Conservation (phyloP, 108 stramenopile species). For the Bacterosira constricta region DNA sequence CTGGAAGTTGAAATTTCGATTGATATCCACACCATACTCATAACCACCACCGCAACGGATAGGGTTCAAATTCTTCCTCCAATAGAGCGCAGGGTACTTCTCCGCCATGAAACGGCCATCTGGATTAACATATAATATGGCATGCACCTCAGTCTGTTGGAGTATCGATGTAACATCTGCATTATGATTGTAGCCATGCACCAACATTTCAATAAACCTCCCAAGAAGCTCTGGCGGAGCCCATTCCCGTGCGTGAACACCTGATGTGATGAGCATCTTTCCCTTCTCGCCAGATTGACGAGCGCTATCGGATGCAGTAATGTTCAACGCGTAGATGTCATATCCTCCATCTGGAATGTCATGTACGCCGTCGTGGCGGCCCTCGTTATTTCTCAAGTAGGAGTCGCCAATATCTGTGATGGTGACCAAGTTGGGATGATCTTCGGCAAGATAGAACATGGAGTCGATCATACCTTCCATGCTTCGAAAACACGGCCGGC, state of each 20-base stretch:
- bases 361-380: conserved; percentile 4
- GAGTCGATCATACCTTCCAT: conserved; percentile 28
- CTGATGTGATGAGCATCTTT: conserved; percentile 21
- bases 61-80: conserved; percentile 57
- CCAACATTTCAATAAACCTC: conserved; percentile 16
- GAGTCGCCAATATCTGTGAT: conserved; percentile 43
- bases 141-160: conserved; percentile 41
- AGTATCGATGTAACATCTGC: conserved; percentile 47
- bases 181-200: conserved; percentile 27
- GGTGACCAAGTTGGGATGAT: conserved; percentile 31
- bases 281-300: conserved; percentile 3
- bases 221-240: conserved; percentile 40
- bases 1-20: conserved; percentile 59
- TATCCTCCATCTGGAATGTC: conserved; percentile 3
- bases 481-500: conserved; percentile 28
- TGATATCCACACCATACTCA: conserved; percentile 72
- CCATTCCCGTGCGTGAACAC: conserved; percentile 40
- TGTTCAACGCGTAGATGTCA: conserved; percentile 32
- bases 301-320: conserved; percentile 8
- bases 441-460: conserved; percentile 30
- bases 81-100: conserved; percentile 15
- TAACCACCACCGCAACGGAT: not conserved
- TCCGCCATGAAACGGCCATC: conserved; percentile 47
- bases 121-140: conserved; percentile 40
- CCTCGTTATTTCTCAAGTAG: conserved; percentile 26